phyloP scores from a whole-genome alignment of 768 basidiomycete genomes.

The Boletus huronensis region DNA sequence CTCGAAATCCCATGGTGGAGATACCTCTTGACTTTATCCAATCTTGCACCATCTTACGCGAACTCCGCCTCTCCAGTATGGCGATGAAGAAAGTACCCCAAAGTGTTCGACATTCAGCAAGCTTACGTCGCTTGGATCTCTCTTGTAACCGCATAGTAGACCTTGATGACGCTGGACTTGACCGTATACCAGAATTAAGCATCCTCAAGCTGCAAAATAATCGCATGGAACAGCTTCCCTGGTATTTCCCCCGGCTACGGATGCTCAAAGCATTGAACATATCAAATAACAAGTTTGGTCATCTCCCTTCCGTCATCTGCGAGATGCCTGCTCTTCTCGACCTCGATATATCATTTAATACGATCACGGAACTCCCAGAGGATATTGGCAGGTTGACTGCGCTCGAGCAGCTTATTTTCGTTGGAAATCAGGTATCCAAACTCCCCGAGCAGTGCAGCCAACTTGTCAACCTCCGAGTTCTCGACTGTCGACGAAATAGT shows the following conservation, averaged over 20 bases:
- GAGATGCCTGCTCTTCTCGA: conserved; percentile 71
- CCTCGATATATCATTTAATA: conserved; percentile 95
- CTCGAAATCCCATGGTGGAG: conserved; percentile 93
- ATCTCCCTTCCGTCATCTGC: conserved; percentile 71
- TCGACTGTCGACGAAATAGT: conserved; percentile 86
- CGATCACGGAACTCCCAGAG: conserved; percentile 74
- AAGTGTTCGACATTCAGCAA: conserved; percentile 69
- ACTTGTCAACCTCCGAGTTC: conserved; percentile 57
- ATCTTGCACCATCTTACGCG: conserved; percentile 75
- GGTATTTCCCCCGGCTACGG: conserved; percentile 75
- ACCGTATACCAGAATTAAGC: conserved; percentile 67
- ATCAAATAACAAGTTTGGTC: conserved; percentile 90
- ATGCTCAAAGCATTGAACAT: conserved; percentile 79
- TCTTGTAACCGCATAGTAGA: conserved; percentile 90
- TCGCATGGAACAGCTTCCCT: conserved; percentile 80
- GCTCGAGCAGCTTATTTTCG: conserved; percentile 71
- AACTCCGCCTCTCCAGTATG: conserved; percentile 86
- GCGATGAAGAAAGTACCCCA: conserved; percentile 92
- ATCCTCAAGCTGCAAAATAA: conserved; percentile 86
- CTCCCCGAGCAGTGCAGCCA: conserved; percentile 61
- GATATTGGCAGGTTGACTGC: conserved; percentile 66
- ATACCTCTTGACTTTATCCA: conserved; percentile 96
- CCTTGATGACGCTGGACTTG: conserved; percentile 80
- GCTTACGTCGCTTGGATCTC: conserved; percentile 78
- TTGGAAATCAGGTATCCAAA: conserved; percentile 77